Conservation (phyloP, 2,329 filamentous ascomycete genomes). For the Furcasterigmium sp. region DNA sequence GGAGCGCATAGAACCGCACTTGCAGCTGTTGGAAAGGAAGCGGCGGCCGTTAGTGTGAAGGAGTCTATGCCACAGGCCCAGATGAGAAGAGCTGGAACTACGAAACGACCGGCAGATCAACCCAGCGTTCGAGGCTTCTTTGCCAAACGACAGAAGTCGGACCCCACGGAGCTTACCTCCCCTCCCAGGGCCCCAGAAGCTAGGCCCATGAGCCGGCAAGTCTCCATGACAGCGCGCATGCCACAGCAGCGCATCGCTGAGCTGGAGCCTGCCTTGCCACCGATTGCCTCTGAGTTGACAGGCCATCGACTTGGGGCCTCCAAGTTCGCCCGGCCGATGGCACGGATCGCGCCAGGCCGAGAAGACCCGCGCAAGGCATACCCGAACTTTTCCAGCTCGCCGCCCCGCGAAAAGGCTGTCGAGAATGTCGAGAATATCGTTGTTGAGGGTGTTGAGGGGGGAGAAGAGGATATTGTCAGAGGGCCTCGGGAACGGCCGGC, state of each 20-base stretch:
- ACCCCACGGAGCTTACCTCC: slow-evolving; percentile 2
- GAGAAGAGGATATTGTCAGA: slow-evolving; percentile 19
- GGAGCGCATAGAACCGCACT: slow-evolving; percentile 44
- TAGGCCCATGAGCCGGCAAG: slow-evolving; percentile 8
- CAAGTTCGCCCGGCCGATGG: background rate
- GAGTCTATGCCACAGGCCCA: slow-evolving; percentile 10
- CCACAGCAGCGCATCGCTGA: slow-evolving; percentile 10
- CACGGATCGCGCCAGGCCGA: slow-evolving; percentile 10
- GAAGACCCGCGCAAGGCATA: slow-evolving; percentile 28
- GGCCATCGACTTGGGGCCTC: slow-evolving; percentile 2
- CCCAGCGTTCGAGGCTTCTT: slow-evolving; percentile 37
- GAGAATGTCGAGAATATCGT: slow-evolving; percentile 6
- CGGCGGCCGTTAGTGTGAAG: slow-evolving; percentile 7
- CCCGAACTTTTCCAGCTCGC: slow-evolving; percentile 54
- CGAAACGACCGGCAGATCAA: slow-evolving; percentile 30
- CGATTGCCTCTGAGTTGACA: slow-evolving; percentile 25
- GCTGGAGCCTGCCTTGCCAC: slow-evolving; percentile 8
- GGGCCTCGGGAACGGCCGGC: slow-evolving; percentile 32
- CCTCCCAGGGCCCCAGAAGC: slow-evolving; percentile 5
- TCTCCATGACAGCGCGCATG: slow-evolving; percentile 10
- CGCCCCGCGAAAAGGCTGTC: slow-evolving; percentile 25
- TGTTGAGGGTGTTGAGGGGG: slow-evolving; percentile 9
- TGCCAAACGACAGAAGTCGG: slow-evolving; percentile 14
- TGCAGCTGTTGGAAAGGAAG: slow-evolving; percentile 20
- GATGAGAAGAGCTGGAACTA: slow-evolving; percentile 19